Conservation (phyloP, 768 basidiomycete genomes). For the Hemileccinum impolitum region DNA sequence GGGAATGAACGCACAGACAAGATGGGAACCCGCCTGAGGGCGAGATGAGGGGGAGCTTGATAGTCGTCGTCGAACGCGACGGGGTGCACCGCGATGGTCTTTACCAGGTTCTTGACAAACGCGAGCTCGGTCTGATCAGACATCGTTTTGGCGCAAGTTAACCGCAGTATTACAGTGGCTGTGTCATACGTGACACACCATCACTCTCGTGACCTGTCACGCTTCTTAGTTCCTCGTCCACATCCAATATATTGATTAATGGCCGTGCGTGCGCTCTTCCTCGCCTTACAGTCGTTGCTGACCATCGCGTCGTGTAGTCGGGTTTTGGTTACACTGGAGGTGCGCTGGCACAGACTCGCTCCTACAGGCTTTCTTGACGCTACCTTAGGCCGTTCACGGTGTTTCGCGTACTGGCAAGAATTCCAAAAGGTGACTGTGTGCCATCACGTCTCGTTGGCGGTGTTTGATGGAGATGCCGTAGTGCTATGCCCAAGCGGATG, state of each 20-base stretch:
- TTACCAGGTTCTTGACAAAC: slow-evolving; percentile 65
- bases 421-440: slow-evolving; percentile 57
- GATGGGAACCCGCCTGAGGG: slow-evolving; percentile 66
- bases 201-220: slow-evolving; percentile 24
- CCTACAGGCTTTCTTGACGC: slow-evolving; percentile 1
- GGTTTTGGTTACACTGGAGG: slow-evolving; percentile 65
- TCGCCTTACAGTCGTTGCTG: slow-evolving; percentile 2
- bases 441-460: background rate
- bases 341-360: slow-evolving; percentile 23
- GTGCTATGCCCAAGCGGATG: slow-evolving; percentile 85
- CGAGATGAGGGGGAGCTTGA: slow-evolving; percentile 64
- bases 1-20: slow-evolving; percentile 51
- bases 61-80: slow-evolving; percentile 72
- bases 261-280: slow-evolving; percentile 34
- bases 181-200: slow-evolving; percentile 18
- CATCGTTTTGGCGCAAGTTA: slow-evolving; percentile 30
- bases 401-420: slow-evolving; percentile 92
- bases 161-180: slow-evolving; percentile 17
- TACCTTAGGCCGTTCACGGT: slow-evolving; percentile 69
- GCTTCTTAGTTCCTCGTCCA: slow-evolving; percentile 8
- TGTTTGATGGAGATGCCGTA: slow-evolving; percentile 36
- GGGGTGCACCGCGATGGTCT: slow-evolving; percentile 62
- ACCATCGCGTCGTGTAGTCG: slow-evolving; percentile 40
- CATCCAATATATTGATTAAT: slow-evolving; percentile 31
- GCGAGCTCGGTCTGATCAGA: slow-evolving; percentile 58